These are phyloP conservation scores for Breynia disticha DNA, from an alignment of 441 rosid species.

Conservation along the genomic window DNA sequence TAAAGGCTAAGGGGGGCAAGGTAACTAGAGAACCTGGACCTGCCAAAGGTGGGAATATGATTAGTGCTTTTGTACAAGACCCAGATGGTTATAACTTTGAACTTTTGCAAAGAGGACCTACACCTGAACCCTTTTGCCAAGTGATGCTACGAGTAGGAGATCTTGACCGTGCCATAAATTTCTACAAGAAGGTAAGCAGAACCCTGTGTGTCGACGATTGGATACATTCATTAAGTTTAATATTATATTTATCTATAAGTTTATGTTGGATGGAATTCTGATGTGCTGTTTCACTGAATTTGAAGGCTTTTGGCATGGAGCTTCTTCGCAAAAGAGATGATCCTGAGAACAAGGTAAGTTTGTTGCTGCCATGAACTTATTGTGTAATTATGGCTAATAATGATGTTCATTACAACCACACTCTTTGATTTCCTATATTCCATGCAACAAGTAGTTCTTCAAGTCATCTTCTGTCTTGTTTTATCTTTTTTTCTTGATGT, in stretches of 20 bases:
- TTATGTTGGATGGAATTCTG: background rate
- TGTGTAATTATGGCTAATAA: too few species aligned
- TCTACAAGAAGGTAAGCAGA: slow-evolving; percentile 59
- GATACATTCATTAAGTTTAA: background rate
- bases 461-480: too few species aligned
- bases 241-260: background rate
- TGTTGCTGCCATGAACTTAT: background rate
- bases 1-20: slow-evolving; percentile 66
- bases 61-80: slow-evolving; percentile 70
- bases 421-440: too few species aligned
- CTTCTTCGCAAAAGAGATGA: slow-evolving; percentile 62
- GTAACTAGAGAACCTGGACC: slow-evolving; percentile 69
- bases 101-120: slow-evolving; percentile 63
- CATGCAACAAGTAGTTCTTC: too few species aligned
- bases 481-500: too few species aligned
- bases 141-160: slow-evolving; percentile 95
- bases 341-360: slow-evolving; percentile 55
- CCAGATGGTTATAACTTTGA: slow-evolving; percentile 88
- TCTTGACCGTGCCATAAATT: slow-evolving; percentile 64
- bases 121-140: slow-evolving; percentile 82
- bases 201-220: background rate
- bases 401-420: too few species aligned
- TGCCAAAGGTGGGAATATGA: slow-evolving; percentile 60
- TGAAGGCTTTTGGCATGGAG: slow-evolving; percentile 87
- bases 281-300: slow-evolving; percentile 7